Conservation (phyloP, 164 flowering plant genomes). For the Warburgia ugandensis region DNA sequence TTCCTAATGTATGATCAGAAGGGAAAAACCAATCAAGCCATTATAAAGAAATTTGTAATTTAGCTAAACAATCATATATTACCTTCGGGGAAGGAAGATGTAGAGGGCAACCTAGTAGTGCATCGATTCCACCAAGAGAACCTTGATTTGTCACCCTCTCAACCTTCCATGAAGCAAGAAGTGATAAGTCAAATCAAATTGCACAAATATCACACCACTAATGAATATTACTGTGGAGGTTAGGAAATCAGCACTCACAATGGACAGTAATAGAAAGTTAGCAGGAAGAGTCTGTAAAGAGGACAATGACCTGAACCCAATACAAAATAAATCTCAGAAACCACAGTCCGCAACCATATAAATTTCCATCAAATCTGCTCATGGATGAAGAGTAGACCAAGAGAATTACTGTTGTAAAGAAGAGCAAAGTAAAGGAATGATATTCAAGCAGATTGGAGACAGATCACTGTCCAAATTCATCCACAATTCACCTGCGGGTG, state of each 20-base stretch:
- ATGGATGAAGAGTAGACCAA: slow-evolving; percentile 3
- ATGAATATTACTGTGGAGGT: background rate
- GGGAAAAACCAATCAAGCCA: background rate
- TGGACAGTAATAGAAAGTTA: slow-evolving; percentile 53
- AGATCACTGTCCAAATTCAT: slow-evolving; percentile 86
- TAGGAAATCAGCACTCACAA: slow-evolving; percentile 32
- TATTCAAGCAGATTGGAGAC: slow-evolving; percentile 77
- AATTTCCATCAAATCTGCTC: slow-evolving; percentile 1
- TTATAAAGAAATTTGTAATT: background rate
- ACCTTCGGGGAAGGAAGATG: slow-evolving; percentile 81
- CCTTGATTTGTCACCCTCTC: slow-evolving; percentile 81
- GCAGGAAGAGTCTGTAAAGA: slow-evolving; percentile 62
- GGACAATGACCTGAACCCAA: slow-evolving; percentile 42
- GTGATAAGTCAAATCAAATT: slow-evolving; percentile 4
- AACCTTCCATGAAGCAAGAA: slow-evolving; percentile 31
- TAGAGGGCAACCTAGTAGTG: slow-evolving; percentile 84
- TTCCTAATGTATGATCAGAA: too few relatives aligned
- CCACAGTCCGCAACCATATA: background rate
- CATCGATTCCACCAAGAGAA: slow-evolving; percentile 91
- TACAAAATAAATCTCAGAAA: slow-evolving; percentile 7
- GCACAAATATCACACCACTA: background rate
- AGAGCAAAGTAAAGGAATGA: slow-evolving; percentile 57
- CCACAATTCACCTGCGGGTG: slow-evolving; percentile 67
- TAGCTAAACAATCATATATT: background rate
- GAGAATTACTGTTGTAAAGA: slow-evolving; percentile 33